phyloP scores from a whole-genome alignment of 371 early-diverging fungal species.

The Mortierella sp. region DNA sequence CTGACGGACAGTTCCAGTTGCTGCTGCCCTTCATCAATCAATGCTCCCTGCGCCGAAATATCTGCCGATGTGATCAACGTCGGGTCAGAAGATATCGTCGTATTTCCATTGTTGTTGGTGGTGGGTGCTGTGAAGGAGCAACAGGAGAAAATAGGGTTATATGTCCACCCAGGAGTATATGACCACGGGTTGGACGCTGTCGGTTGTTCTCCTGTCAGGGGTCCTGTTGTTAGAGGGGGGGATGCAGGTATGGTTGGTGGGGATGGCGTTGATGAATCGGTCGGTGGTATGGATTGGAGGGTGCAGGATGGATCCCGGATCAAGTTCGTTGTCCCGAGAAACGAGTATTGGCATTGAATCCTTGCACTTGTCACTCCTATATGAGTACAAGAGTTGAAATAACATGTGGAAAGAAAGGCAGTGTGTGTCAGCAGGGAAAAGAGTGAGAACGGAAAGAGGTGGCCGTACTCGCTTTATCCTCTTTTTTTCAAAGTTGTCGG shows the following conservation, averaged over 20 bases:
- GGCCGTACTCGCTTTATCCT: too few relatives aligned
- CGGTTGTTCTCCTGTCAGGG: conserved; percentile 25
- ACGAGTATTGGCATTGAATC: conserved; percentile 50
- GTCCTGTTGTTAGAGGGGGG: conserved; percentile 29
- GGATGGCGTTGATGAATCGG: conserved; percentile 5
- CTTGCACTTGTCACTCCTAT: conserved; percentile 42
- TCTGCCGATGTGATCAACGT: conserved; percentile 47
- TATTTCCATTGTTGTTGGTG: neutral
- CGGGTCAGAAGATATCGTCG: neutral
- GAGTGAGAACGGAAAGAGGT: neutral
- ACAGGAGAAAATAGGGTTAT: conserved; percentile 50
- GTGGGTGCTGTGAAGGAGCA: conserved; percentile 29
- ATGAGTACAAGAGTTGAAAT: neutral
- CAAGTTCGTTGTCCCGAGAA: conserved; percentile 36
- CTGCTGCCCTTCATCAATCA: conserved; percentile 48
- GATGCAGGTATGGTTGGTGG: conserved; percentile 30
- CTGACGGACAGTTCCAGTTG: conserved; percentile 44
- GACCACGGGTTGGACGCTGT: conserved; percentile 42
- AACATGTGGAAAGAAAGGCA: neutral
- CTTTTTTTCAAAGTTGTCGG: neutral
- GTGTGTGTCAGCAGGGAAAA: neutral
- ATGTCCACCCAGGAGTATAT: conserved; percentile 49
- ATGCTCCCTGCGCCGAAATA: conserved; percentile 21
- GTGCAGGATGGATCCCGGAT: conserved; percentile 44
- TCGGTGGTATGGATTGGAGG: conserved; percentile 16